A percentile compares a stretch with the other conserved stretches of the same genome.
Evolutionary conservation across 2,329 filamentous ascomycete species (phyloP).

Genomic region (Colletotrichum lentis): DNA sequence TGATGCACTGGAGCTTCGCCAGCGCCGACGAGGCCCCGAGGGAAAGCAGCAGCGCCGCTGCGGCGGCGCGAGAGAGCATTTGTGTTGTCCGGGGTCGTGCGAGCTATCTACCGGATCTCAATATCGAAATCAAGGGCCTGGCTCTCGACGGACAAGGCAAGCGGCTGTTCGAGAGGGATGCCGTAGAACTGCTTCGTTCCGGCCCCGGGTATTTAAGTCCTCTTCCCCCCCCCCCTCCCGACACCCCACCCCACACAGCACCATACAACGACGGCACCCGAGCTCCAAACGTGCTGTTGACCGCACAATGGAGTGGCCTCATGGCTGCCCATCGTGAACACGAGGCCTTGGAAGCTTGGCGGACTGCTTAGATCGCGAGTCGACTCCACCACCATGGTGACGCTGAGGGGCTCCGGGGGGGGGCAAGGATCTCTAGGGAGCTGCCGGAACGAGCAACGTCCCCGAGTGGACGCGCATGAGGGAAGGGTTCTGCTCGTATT

Average conservation of each 20-base stretch:
- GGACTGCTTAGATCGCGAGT: not conserved
- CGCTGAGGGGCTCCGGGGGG: too few relatives aligned
- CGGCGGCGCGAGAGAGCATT: conserved; percentile 3
- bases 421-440: conserved; percentile 5
- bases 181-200: not conserved
- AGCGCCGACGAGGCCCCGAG: conserved; percentile 10
- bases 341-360: conserved; percentile 27
- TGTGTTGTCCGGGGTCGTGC: not conserved
- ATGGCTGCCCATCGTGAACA: conserved; percentile 12
- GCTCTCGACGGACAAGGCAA: not conserved
- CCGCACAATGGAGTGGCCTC: not conserved
- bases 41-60: conserved; percentile 6
- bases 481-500: conserved; percentile 15
- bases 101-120: not conserved
- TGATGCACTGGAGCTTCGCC: conserved; percentile 19
- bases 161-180: too few relatives aligned
- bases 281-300: not conserved
- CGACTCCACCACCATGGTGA: conserved; percentile 15
- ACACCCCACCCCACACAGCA: too few relatives aligned
- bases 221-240: too few relatives aligned
- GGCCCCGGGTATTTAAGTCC: not conserved
- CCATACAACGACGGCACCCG: not conserved
- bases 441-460: conserved; percentile 26
- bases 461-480: conserved; percentile 14
- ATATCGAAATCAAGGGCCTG: too few relatives aligned